Evolutionary conservation across 2,329 filamentous ascomycete genomes (phyloP), one percentile per base, ranked within the genome.

Genomic region (Stemphylium beticola): DNA sequence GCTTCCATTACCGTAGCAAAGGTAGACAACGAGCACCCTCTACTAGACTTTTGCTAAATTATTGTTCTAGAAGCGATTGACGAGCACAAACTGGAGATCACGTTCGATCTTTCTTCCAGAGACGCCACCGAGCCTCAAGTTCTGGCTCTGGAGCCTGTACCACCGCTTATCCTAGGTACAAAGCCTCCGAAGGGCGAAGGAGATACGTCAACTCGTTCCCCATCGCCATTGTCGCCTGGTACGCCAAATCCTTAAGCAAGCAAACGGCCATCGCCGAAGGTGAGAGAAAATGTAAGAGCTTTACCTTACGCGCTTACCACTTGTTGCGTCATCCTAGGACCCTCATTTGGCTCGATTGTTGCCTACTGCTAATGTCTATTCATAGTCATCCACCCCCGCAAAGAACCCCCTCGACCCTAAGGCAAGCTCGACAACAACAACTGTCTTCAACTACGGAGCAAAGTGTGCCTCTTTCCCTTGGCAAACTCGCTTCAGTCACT

Each of bases 1-100:
- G 75, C 15, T 79, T 79, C 57, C 74, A 77, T 58, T 79, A 78
- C 56, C 72, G 78, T 7, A 68, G 50, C 32, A 48, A 66, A 42
- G 58, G 70, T 69, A 39, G 12, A 11, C 1, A 32, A 18, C 7
- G n/a, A 15, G 14, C 4, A 34, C 14, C 14, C 1, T n/a, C 3
- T 15, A 11, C 17, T 10, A 31, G 4, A 10, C 2, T 38, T 9
- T 3, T 17, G 7, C 15, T 45, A 3, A 37, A 5, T n/a, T 3
- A 29, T 29, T 11, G 4, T 24, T 37, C 7, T 22, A 73, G 68
- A 64, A 2, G 55, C 64, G 0, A 67, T 72, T 20, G 9, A 42
- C 1, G 46, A 54, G 2, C 32, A 42, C 2, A 42, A 56, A 0
- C 38, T 71, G 37, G 1, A 45, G 0, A 2, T 58, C 22, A 61